Evolutionary conservation across 306 rosid genomes (phyloP).

Genomic region (Medicago truncatula): DNA sequence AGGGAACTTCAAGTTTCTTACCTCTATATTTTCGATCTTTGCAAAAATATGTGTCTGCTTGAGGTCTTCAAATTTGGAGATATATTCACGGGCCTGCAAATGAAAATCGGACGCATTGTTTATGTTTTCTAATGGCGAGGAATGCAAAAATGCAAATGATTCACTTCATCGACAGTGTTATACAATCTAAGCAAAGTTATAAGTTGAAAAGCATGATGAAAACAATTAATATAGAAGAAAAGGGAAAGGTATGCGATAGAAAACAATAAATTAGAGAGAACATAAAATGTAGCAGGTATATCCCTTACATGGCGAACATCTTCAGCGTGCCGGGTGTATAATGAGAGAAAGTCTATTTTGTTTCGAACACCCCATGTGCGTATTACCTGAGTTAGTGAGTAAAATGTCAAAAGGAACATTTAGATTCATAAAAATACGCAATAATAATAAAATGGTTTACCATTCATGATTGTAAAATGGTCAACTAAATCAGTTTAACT

Average conservation of each 20-base stretch:
- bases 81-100: conserved; percentile 68
- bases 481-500: no score
- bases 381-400: conserved; percentile 63
- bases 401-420: conserved; percentile 30
- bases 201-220: not conserved
- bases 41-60: conserved; percentile 81
- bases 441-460: no score
- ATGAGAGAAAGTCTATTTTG: conserved; percentile 80
- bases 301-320: conserved; percentile 82
- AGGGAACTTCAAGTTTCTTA: conserved; percentile 38
- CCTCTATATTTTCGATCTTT: conserved; percentile 84
- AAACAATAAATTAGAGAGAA: no score
- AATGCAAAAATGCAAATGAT: conserved; percentile 9
- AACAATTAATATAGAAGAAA: no score
- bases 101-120: conserved; percentile 34
- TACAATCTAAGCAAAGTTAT: conserved; percentile 13
- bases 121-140: not conserved
- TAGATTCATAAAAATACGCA: conserved; percentile 39
- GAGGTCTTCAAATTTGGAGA: conserved; percentile 54
- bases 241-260: no score
- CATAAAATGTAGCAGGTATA: conserved; percentile 27
- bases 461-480: no score
- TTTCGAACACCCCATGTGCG: conserved; percentile 85
- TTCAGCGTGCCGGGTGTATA: conserved; percentile 80
- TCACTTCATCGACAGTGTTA: not conserved